These are phyloP conservation scores for Suhomyces canberraensis DNA, from an alignment of 805 yeast species.

Conservation along the genomic window DNA sequence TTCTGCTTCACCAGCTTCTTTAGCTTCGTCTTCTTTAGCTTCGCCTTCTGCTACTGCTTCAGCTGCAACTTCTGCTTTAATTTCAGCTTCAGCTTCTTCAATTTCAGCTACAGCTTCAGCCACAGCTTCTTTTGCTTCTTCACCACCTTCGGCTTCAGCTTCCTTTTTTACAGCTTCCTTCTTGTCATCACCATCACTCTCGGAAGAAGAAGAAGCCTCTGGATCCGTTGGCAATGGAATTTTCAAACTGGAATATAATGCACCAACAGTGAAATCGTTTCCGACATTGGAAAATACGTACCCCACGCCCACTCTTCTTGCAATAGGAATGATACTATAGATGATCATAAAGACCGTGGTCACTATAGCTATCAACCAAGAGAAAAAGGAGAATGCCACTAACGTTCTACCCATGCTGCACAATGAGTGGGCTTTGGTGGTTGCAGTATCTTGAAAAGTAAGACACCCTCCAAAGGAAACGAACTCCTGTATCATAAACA, in stretches of 20 bases:
- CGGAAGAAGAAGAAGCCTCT: not conserved
- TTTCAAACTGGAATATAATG: constrained; percentile 1
- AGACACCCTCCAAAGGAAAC: constrained; percentile 5
- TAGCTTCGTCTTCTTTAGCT: constrained; percentile 1
- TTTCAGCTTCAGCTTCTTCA: not conserved
- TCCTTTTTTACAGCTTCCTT: not conserved
- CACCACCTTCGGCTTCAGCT: not conserved
- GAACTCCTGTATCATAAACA: constrained; percentile 3
- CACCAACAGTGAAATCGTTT: constrained; percentile 4
- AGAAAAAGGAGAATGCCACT: constrained; percentile 9
- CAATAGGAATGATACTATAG: constrained; percentile 4
- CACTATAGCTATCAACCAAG: constrained; percentile 5
- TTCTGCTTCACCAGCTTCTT: not conserved
- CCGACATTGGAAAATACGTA: not conserved
- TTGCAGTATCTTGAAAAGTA: not conserved
- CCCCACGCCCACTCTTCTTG: not conserved
- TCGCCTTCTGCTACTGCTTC: not conserved
- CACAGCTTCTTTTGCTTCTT: not conserved
- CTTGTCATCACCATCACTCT: not conserved
- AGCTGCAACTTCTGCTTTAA: not conserved
- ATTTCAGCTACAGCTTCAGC: no score
- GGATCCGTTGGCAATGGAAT: constrained; percentile 1
- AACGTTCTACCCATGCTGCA: constrained; percentile 8
- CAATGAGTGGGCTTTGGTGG: not conserved
- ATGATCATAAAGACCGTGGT: constrained; percentile 1